These are phyloP conservation scores for Trichoderma citrinoviride DNA, from an alignment of 2,329 filamentous ascomycete genomes.

Conservation along the genomic window DNA sequence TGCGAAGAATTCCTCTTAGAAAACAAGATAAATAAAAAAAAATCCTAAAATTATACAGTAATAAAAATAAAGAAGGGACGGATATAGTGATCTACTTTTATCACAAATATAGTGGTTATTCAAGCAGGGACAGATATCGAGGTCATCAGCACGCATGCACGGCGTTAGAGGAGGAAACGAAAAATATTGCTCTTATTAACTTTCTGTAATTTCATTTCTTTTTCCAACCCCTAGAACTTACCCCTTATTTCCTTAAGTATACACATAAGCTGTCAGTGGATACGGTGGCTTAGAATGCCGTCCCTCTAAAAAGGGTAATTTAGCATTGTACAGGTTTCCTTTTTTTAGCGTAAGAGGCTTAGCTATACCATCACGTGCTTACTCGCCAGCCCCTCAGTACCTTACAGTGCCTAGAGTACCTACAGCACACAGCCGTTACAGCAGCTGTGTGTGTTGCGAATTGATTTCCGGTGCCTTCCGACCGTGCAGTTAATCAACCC, in stretches of 20 bases:
- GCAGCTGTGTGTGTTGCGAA: too few relatives aligned
- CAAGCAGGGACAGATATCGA: neutral
- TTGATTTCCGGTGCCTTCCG: too few relatives aligned
- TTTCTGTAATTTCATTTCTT: neutral
- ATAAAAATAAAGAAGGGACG: neutral
- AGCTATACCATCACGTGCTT: too few relatives aligned
- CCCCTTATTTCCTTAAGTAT: neutral
- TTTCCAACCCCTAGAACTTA: neutral
- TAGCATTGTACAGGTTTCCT: too few relatives aligned
- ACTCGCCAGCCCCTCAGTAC: too few relatives aligned
- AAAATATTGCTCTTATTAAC: neutral
- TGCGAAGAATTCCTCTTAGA: neutral
- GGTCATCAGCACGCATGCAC: neutral
- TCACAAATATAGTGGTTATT: neutral
- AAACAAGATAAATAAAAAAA: neutral
- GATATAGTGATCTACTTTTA: neutral
- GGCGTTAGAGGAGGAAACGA: conserved; percentile 6
- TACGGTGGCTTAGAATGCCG: too few relatives aligned
- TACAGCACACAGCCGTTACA: too few relatives aligned
- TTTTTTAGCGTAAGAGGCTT: too few relatives aligned
- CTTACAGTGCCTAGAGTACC: too few relatives aligned
- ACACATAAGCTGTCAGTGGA: neutral
- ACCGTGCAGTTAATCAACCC: too few relatives aligned
- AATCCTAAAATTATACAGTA: too few relatives aligned
- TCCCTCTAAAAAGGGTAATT: too few relatives aligned